A percentile compares a stretch with the other conserved stretches of the same genome.
Evolutionary conservation across 805 yeast genomes (phyloP).

Genomic region (Suhomyces emberorum): DNA sequence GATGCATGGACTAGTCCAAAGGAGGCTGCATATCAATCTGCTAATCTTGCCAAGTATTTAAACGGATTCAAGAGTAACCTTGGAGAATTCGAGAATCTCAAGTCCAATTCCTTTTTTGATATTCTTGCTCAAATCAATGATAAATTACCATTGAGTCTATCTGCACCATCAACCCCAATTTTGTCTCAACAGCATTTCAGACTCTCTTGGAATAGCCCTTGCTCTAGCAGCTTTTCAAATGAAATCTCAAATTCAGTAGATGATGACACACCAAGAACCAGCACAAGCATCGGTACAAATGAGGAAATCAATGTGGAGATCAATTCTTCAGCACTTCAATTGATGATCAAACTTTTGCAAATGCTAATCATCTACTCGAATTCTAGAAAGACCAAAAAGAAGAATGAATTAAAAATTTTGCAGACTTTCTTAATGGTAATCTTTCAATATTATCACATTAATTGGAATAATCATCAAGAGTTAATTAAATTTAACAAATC

Average conservation of each 20-base stretch:
- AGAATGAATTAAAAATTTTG: conserved; percentile 27
- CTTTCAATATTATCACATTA: conserved; percentile 39
- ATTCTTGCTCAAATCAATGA: conserved; percentile 39
- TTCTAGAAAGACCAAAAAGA: conserved; percentile 27
- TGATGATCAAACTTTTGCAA: conserved; percentile 33
- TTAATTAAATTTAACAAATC: conserved; percentile 32
- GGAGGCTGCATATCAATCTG: conserved; percentile 15
- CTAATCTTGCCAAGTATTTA: conserved; percentile 20
- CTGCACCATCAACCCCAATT: conserved; percentile 44
- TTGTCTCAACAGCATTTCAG: conserved; percentile 6
- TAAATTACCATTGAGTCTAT: conserved; percentile 39
- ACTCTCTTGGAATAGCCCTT: background rate
- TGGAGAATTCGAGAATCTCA: conserved; percentile 34
- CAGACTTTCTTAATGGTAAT: conserved; percentile 33
- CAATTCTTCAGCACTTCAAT: conserved; percentile 28
- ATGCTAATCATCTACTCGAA: conserved; percentile 31
- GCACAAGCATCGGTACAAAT: conserved; percentile 3
- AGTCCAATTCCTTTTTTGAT: conserved; percentile 29
- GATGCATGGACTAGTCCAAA: conserved; percentile 24
- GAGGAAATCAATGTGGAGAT: conserved; percentile 5
- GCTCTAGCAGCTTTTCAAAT: conserved; percentile 1
- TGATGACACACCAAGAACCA: conserved; percentile 5
- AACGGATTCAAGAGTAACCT: conserved; percentile 18
- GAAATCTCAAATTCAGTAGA: conserved; percentile 1
- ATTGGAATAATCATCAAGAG: conserved; percentile 37